phyloP scores from a whole-genome alignment of 202 grass and related monocot species.

The Schoenoplectus tabernaemontani region DNA sequence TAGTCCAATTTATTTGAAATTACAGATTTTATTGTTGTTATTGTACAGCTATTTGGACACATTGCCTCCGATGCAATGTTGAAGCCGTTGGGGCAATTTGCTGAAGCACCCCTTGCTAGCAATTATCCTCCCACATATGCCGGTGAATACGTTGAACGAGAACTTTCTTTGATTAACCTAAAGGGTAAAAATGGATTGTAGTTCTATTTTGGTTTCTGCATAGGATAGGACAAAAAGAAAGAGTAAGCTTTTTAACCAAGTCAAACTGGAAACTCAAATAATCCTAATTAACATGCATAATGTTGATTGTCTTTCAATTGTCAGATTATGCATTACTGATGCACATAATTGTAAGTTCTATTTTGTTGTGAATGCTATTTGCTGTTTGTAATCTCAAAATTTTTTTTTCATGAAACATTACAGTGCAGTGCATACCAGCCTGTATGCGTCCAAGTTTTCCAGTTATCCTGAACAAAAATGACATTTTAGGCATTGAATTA shows the following conservation, averaged over 20 bases:
- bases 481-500: no score
- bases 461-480: no score
- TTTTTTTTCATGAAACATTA: neutral
- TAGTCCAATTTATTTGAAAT: no score
- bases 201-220: conserved; percentile 15
- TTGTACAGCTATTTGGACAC: conserved; percentile 59
- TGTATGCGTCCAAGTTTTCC: neutral
- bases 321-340: neutral
- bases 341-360: neutral
- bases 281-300: neutral
- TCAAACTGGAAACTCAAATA: neutral
- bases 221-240: neutral
- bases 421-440: neutral
- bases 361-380: neutral
- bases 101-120: conserved; percentile 32
- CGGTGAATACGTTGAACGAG: conserved; percentile 81
- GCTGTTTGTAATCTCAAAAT: neutral
- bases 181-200: conserved; percentile 69
- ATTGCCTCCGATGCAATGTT: conserved; percentile 84
- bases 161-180: conserved; percentile 83
- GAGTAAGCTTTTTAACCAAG: neutral
- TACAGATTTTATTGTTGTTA: no score
- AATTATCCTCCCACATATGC: conserved; percentile 47
- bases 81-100: conserved; percentile 62
- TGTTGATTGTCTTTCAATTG: neutral